phyloP scores from a whole-genome alignment of 2,329 filamentous ascomycete genomes.

The Diaporthe sp. region DNA sequence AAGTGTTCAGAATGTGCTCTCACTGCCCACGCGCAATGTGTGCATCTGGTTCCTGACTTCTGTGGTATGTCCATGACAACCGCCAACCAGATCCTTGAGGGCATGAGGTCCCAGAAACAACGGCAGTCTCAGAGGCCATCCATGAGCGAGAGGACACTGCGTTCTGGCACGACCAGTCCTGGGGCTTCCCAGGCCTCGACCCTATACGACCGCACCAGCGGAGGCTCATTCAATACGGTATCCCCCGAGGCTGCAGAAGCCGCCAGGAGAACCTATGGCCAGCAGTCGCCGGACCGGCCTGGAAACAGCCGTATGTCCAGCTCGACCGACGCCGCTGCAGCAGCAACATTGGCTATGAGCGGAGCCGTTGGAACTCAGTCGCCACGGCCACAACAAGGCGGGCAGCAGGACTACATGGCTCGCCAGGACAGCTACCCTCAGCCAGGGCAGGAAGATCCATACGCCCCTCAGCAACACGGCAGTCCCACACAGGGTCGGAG shows the following conservation, averaged over 20 bases:
- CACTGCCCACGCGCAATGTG: conserved; percentile 91
- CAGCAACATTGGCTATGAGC: conserved; percentile 72
- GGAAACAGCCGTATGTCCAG: conserved; percentile 68
- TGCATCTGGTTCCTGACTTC: conserved; percentile 97
- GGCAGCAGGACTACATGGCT: conserved; percentile 53
- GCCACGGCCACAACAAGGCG: conserved; percentile 47
- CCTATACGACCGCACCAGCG: conserved; percentile 40
- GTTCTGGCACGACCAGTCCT: conserved; percentile 64
- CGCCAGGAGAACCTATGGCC: conserved; percentile 74
- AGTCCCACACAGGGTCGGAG: conserved; percentile 68
- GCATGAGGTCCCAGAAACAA: conserved; percentile 83
- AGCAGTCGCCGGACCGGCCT: conserved; percentile 62
- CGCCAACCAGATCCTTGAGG: conserved; percentile 92
- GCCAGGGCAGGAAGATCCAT: conserved; percentile 54
- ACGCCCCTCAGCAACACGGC: conserved; percentile 53
- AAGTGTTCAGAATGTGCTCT: conserved; percentile 95
- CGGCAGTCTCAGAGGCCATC: conserved; percentile 69
- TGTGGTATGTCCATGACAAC: conserved; percentile 99
- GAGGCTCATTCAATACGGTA: conserved; percentile 46
- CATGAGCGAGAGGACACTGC: conserved; percentile 77
- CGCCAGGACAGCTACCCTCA: conserved; percentile 48
- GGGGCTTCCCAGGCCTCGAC: conserved; percentile 50
- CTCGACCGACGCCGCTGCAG: conserved; percentile 63
- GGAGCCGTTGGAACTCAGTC: conserved; percentile 57
- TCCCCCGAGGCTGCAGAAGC: conserved; percentile 72